phyloP scores from a whole-genome alignment of 116 monocot genomes.

The Phalaenopsis hybrid region DNA sequence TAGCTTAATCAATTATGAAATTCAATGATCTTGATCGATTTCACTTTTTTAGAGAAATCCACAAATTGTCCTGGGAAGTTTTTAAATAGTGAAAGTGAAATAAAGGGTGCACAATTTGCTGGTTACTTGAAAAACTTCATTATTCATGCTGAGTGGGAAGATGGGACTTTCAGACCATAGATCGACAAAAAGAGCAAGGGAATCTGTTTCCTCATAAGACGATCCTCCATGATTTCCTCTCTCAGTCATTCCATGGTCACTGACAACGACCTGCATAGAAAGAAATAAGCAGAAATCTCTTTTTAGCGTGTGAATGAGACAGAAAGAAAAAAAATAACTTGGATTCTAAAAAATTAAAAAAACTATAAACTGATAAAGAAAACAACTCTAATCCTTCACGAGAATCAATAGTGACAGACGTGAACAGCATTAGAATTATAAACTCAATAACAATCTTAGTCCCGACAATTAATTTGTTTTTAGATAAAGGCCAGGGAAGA shows the following conservation, averaged over 20 bases:
- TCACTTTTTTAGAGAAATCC: not conserved
- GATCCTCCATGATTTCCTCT: constrained; percentile 96
- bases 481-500: no score
- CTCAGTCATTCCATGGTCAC: constrained; percentile 97
- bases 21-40: no score
- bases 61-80: not conserved
- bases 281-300: constrained; percentile 14
- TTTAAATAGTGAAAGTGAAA: not conserved
- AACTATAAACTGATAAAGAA: not conserved
- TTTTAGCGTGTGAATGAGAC: not conserved
- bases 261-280: constrained; percentile 58
- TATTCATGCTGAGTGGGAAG: constrained; percentile 17
- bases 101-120: not conserved
- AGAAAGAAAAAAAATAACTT: not conserved
- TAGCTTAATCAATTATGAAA: not conserved
- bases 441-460: no score
- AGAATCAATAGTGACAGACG: not conserved
- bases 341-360: not conserved
- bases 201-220: constrained; percentile 91
- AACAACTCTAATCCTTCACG: not conserved
- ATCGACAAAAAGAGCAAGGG: constrained; percentile 76
- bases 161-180: constrained; percentile 11
- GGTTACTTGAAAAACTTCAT: constrained; percentile 58
- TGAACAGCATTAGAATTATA: no score
- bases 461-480: no score